A percentile compares a stretch with the other conserved stretches of the same genome.
Conservation (phyloP, 257 asterid species). For the Agastache rugosa region DNA sequence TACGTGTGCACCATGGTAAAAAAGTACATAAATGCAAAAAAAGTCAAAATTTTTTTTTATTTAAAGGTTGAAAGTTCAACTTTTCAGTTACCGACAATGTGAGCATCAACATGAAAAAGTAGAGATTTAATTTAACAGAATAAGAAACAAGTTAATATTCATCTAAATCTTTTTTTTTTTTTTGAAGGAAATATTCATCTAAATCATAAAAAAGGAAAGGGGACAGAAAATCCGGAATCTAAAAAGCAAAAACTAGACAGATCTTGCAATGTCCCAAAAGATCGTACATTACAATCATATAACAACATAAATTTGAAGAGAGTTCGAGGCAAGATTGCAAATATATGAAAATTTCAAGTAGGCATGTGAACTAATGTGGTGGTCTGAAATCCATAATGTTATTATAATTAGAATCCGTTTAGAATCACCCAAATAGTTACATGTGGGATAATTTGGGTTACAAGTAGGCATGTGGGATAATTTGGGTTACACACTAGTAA, state of each 20-base stretch:
- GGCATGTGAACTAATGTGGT: no score
- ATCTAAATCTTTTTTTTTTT: slow-evolving; percentile 8
- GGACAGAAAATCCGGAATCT: slow-evolving; percentile 13
- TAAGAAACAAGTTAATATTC: background rate
- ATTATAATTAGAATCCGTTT: no score
- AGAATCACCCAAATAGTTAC: no score
- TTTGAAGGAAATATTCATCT: background rate
- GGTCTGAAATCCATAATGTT: no score
- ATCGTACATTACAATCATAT: slow-evolving; percentile 10
- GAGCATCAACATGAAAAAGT: background rate
- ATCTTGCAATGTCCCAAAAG: slow-evolving; percentile 18
- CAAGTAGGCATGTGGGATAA: no score
- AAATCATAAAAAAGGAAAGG: background rate
- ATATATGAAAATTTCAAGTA: no score
- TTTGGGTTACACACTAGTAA: no score
- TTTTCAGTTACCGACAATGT: slow-evolving; percentile 4
- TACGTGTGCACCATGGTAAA: background rate
- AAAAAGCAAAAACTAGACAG: slow-evolving; percentile 19
- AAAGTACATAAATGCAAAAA: background rate
- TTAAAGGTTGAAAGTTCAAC: background rate
- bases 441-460: no score
- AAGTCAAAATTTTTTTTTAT: background rate
- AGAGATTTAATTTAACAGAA: background rate
- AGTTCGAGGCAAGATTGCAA: no score
- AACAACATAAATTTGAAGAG: no score